These are phyloP conservation scores for Agarophyton chilense DNA, from an alignment of 23 red algal species.

Conservation along the genomic window DNA sequence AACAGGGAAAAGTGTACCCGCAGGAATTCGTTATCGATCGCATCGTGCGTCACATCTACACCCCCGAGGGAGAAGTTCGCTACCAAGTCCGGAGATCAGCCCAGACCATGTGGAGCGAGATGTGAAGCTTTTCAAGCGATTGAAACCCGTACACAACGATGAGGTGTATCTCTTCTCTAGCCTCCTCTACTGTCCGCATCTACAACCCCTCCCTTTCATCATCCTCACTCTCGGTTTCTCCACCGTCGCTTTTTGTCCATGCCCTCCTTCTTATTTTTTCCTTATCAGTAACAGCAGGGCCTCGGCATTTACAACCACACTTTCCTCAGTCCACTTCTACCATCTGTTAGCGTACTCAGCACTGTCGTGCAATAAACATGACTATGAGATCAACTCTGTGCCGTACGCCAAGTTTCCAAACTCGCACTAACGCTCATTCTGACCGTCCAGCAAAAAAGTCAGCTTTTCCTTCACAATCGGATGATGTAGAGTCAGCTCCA, in stretches of 20 bases:
- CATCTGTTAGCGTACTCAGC: conserved; percentile 64
- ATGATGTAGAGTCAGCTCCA: conserved; percentile 86
- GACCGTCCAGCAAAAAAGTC: conserved; percentile 10
- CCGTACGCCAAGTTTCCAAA: conserved; percentile 78
- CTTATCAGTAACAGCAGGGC: too few species aligned
- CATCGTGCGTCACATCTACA: too few species aligned
- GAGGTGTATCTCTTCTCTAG: too few species aligned
- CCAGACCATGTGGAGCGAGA: too few species aligned
- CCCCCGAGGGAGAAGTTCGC: too few species aligned
- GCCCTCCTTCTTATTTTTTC: too few species aligned
- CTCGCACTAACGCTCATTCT: conserved; percentile 46
- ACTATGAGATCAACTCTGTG: conserved; percentile 69
- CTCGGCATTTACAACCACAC: conserved; percentile 51
- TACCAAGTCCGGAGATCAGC: too few species aligned
- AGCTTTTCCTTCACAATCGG: conserved; percentile 74
- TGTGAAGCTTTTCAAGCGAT: too few species aligned
- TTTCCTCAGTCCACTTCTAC: conserved; percentile 66
- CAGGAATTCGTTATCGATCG: too few species aligned
- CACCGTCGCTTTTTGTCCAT: conserved; percentile 37
- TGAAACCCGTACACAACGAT: too few species aligned
- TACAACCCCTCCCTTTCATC: conserved; percentile 28
- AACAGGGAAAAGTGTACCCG: too few species aligned
- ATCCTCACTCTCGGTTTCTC: conserved; percentile 28
- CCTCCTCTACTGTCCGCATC: too few species aligned
- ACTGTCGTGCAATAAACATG: conserved; percentile 76